A percentile compares a stretch with the other conserved stretches of the same genome.
These are phyloP conservation scores for Agaricus sinodeliciosus DNA, from an alignment of 768 basidiomycete species.

Conservation along the genomic window DNA sequence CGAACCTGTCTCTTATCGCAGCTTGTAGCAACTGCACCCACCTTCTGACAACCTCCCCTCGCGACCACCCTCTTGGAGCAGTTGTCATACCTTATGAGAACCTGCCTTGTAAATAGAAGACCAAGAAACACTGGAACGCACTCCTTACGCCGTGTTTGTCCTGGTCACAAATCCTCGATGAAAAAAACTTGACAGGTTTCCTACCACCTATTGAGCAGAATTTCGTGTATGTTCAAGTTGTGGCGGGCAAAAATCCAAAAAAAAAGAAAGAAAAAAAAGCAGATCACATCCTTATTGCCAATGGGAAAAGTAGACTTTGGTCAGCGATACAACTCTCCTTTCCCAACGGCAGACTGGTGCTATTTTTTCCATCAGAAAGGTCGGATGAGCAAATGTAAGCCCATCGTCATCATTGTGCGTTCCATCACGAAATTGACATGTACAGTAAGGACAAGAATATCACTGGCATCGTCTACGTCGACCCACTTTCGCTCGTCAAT, in stretches of 20 bases:
- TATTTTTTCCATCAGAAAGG: constrained; percentile 12
- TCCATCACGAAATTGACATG: too few species aligned
- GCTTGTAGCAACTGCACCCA: constrained; percentile 39
- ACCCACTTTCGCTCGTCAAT: constrained; percentile 38
- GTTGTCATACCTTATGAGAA: constrained; percentile 18
- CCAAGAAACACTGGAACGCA: not conserved
- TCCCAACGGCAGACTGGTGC: not conserved
- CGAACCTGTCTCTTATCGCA: constrained; percentile 44
- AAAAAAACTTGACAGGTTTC: constrained; percentile 30
- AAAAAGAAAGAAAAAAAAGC: constrained; percentile 7
- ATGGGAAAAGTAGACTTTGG: too few species aligned
- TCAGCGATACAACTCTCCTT: constrained; percentile 14
- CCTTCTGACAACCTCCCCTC: constrained; percentile 42
- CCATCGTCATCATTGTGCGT: too few species aligned
- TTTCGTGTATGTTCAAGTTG: constrained; percentile 12
- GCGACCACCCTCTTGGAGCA: constrained; percentile 24
- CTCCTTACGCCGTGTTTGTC: constrained; percentile 43
- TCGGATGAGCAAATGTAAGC: constrained; percentile 22
- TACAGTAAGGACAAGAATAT: constrained; percentile 41
- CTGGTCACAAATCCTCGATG: constrained; percentile 47
- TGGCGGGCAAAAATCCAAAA: constrained; percentile 18
- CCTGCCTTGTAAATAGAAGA: constrained; percentile 13
- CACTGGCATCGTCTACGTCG: constrained; percentile 52
- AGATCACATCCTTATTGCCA: constrained; percentile 19
- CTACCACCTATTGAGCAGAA: constrained; percentile 17